Evolutionary conservation across 2,329 filamentous ascomycete genomes (phyloP), one percentile per base, ranked within the genome.

Genomic region (Trichoderma semiorbis): DNA sequence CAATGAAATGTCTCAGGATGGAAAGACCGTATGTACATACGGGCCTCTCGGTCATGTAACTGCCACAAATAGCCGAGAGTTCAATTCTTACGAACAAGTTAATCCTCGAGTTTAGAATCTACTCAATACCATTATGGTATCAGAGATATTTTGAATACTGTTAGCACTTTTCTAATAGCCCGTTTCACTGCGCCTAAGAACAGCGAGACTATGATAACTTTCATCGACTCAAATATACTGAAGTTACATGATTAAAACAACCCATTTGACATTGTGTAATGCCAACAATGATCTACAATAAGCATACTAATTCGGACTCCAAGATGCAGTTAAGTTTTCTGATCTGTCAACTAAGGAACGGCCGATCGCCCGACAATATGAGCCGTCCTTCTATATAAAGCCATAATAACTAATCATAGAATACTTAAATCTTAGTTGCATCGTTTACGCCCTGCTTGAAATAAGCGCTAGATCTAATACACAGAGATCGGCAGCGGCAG

Each of bases 391-490:
- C 34, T 47, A 21, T 47, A 47, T 28, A 14, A 24, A 28, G 34
- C n/a, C 21, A n/a, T 63, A 26, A 24, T 5, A 26, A 26, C 16
- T 5, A 26, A 28, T 43, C 32, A 14, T 24, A 30, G 36, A 47
- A 26, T n/a, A 47, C 21, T n/a, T 63, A 30, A 26, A 47, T 63
- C 61, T 63, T 63, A 63, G 34, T n/a, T 63, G 34, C 61, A 63
- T 63, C 6, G 26, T 43, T 10, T 21, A 30, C 21, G 34, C 36
- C 61, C 10, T 30, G 16, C 21, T 30, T n/a, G 4, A 24, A 16
- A 63, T 63, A 63, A 63, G 61, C 61, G 61, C 61, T 63, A 63
- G 34, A n/a, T 63, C 34, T 34, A n/a, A 63, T 30, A 47, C 34
- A 28, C 10, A n/a, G 21, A 24, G 61, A 63, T 63, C 34, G 36